Conservation (phyloP, 192 early-diverging fungal genomes). For the Backusella westeae region DNA sequence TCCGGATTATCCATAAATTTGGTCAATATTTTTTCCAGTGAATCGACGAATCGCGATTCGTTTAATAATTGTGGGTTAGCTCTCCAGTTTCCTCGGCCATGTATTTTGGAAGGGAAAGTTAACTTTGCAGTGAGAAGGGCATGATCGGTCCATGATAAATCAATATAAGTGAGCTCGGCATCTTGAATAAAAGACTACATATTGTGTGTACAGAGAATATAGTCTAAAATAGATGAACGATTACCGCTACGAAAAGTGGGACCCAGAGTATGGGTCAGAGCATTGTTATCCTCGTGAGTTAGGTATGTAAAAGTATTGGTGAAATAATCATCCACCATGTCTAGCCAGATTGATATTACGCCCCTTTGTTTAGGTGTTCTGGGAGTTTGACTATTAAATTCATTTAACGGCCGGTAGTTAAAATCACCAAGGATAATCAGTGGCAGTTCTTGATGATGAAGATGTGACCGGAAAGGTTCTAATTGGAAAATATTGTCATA, state of each 20-base stretch:
- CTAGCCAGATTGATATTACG: too few species aligned
- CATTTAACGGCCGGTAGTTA: too few species aligned
- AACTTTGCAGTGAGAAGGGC: neutral
- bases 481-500: neutral
- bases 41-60: neutral
- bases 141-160: slow-evolving; percentile 9
- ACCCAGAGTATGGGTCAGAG: too few species aligned
- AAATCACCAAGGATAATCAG: too few species aligned
- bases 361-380: too few species aligned
- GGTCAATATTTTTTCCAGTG: neutral
- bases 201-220: slow-evolving; percentile 16
- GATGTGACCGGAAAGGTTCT: too few species aligned
- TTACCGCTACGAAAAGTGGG: too few species aligned
- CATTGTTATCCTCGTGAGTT: neutral
- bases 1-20: neutral
- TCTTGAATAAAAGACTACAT: neutral
- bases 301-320: neutral
- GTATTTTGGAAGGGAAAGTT: neutral
- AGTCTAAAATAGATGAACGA: slow-evolving; percentile 15
- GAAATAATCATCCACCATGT: too few species aligned
- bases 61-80: neutral
- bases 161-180: neutral
- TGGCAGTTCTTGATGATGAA: too few species aligned
- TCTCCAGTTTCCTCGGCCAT: slow-evolving; percentile 18
- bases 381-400: too few species aligned